phyloP scores from a whole-genome alignment of 306 rosid genomes.

The Lathyrus oleraceus region DNA sequence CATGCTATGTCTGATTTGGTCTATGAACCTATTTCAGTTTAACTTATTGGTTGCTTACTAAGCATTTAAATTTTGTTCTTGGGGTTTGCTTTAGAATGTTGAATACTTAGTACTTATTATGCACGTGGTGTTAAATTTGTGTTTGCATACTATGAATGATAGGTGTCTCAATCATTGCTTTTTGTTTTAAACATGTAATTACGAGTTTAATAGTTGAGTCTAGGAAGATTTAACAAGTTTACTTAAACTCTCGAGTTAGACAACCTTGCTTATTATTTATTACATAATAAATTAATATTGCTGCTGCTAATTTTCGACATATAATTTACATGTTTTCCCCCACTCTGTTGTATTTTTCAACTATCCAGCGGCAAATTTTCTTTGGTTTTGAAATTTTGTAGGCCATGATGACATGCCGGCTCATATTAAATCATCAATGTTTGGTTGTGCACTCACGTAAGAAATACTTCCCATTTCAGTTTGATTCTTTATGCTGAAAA shows the following conservation, averaged over 20 bases:
- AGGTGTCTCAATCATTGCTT: neutral
- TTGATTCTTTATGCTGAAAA: slow-evolving; percentile 29
- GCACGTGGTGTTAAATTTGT: neutral
- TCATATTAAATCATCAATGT: slow-evolving; percentile 93
- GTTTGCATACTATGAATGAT: neutral
- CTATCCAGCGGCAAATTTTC: neutral
- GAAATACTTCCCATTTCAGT: slow-evolving; percentile 30
- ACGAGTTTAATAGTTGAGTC: neutral
- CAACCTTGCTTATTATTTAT: neutral
- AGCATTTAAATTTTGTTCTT: neutral
- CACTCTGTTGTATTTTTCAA: neutral
- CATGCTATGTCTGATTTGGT: neutral
- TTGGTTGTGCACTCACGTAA: slow-evolving; percentile 83
- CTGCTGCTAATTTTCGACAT: slow-evolving; percentile 8
- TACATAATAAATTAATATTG: neutral
- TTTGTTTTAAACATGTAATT: neutral
- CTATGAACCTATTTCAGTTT: neutral
- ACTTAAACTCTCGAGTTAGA: neutral
- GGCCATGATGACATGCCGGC: slow-evolving; percentile 99
- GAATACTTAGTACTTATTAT: neutral
- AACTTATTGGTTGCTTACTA: neutral
- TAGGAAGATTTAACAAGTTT: neutral
- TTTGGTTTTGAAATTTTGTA: slow-evolving; percentile 44
- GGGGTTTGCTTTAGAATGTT: neutral
- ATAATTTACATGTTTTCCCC: neutral